Conservation (phyloP, 768 basidiomycete species). For the Suillus luteus region DNA sequence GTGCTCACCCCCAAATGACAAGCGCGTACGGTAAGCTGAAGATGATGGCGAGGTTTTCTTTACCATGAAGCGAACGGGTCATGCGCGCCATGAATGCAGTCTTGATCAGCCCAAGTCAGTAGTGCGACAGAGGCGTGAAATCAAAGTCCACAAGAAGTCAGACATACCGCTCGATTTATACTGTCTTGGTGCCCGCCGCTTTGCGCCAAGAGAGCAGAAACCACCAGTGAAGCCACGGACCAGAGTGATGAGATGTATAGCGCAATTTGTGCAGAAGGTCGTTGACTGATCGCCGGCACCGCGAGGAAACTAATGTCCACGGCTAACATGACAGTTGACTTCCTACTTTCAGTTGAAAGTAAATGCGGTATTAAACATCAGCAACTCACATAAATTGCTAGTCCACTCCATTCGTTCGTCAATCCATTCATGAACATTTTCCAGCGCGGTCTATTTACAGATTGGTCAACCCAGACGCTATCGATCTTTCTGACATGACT, state of each 20-base stretch:
- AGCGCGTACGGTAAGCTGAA: conserved; percentile 53
- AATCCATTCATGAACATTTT: conserved; percentile 25
- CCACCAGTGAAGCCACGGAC: conserved; percentile 14
- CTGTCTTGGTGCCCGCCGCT: conserved; percentile 37
- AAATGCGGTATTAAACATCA: background rate
- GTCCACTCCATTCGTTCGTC: conserved; percentile 15
- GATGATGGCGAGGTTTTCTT: conserved; percentile 48
- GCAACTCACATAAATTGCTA: conserved; percentile 17
- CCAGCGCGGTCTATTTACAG: conserved; percentile 20
- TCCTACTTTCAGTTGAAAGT: background rate
- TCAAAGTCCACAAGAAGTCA: background rate
- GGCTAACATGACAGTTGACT: conserved; percentile 38
- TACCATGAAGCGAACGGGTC: conserved; percentile 30
- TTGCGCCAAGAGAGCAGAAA: conserved; percentile 13
- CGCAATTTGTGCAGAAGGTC: conserved; percentile 6
- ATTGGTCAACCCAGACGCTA: conserved; percentile 13
- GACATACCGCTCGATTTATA: conserved; percentile 42
- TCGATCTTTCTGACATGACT: conserved; percentile 35
- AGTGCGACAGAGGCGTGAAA: background rate
- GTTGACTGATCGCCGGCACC: conserved; percentile 29
- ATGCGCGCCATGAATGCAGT: conserved; percentile 14
- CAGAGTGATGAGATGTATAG: conserved; percentile 15
- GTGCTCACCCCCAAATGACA: conserved; percentile 53
- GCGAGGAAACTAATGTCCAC: conserved; percentile 37
- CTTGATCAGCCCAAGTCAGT: background rate